Percentiles rank a stretch among this genome's conserved stretches.
phyloP scores from a whole-genome alignment of 441 rosid genomes.

The Erysimum cheiri region DNA sequence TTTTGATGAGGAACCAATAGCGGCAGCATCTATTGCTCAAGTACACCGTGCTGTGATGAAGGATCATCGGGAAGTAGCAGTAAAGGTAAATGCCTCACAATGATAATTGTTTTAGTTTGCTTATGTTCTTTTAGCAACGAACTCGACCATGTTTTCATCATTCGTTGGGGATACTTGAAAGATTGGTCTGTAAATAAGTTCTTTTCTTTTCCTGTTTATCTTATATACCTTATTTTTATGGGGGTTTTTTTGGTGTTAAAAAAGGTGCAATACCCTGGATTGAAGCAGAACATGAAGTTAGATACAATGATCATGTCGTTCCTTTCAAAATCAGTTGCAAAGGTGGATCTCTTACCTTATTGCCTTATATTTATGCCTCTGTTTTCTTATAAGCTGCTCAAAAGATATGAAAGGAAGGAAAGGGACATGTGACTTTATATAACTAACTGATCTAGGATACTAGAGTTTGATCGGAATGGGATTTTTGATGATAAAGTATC shows the following conservation, averaged over 20 bases:
- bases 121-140: not conserved
- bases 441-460: conserved; percentile 1
- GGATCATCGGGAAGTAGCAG: conserved; percentile 75
- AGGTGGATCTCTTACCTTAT: conserved; percentile 50
- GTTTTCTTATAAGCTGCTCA: conserved; percentile 12
- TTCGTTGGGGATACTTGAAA: not conserved
- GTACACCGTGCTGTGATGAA: conserved; percentile 80
- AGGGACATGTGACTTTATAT: not conserved
- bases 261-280: conserved; percentile 90
- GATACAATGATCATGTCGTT: conserved; percentile 77
- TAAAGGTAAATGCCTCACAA: conserved; percentile 61
- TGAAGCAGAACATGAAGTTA: conserved; percentile 71
- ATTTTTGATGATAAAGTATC: not conserved
- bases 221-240: not conserved
- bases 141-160: conserved; percentile 5
- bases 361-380: conserved; percentile 10
- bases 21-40: conserved; percentile 97
- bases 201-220: not conserved
- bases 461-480: not conserved
- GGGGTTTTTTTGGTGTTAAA: not conserved
- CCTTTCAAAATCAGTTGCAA: conserved; percentile 70
- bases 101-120: not conserved
- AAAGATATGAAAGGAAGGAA: conserved; percentile 2
- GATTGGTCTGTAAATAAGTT: not conserved
- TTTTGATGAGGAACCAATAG: conserved; percentile 85